Conservation (phyloP, 1,284 basidiomycete species). For the Cutaneotrichosporon sp. region DNA sequence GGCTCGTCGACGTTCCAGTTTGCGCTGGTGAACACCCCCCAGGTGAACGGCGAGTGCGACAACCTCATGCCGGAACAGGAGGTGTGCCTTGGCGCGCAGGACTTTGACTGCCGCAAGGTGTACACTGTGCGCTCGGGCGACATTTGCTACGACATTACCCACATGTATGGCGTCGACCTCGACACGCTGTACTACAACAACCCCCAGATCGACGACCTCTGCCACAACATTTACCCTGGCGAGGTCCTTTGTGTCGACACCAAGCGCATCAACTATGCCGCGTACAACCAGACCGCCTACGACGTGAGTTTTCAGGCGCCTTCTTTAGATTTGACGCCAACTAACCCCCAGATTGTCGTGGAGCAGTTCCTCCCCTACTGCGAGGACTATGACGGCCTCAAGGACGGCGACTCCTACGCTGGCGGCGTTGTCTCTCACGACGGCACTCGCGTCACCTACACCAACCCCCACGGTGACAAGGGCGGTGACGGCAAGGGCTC, state of each 20-base stretch:
- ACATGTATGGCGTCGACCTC: constrained; percentile 39
- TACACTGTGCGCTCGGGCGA: constrained; percentile 47
- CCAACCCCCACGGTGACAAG: not conserved
- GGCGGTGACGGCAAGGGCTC: not conserved
- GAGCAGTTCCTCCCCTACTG: constrained; percentile 42
- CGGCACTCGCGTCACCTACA: not conserved
- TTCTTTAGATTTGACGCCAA: too few relatives aligned
- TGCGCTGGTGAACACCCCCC: constrained; percentile 46
- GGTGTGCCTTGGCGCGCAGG: constrained; percentile 45
- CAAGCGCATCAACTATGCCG: constrained; percentile 37
- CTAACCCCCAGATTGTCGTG: constrained; percentile 30
- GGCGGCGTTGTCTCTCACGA: too few relatives aligned
- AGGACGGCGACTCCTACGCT: not conserved
- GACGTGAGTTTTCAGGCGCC: too few relatives aligned
- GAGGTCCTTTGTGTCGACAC: constrained; percentile 49
- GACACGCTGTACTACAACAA: constrained; percentile 47
- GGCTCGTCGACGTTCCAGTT: constrained; percentile 47
- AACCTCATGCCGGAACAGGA: constrained; percentile 42
- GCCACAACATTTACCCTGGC: constrained; percentile 49
- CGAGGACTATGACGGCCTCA: constrained; percentile 13
- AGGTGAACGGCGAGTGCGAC: constrained; percentile 44
- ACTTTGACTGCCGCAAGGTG: constrained; percentile 45
- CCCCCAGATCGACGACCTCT: constrained; percentile 45
- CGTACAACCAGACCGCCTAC: constrained; percentile 37
- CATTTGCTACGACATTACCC: constrained; percentile 43